Evolutionary conservation across 1,139 yeast species (phyloP).

Genomic region (Blastobotrys capitulatus): DNA sequence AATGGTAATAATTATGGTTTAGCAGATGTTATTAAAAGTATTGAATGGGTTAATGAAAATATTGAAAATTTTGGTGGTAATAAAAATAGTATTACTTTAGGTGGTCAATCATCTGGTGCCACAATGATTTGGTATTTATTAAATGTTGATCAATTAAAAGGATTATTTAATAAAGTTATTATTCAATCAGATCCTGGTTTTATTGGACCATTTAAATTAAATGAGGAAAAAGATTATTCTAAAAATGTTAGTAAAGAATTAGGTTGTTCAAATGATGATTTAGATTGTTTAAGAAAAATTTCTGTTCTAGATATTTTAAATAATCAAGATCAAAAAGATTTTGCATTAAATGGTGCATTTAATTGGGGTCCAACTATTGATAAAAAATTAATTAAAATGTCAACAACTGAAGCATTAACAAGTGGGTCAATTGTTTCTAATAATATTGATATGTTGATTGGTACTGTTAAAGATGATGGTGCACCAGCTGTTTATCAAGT

Average conservation of each 20-base stretch:
- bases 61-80: conserved; percentile 36
- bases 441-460: conserved; percentile 24
- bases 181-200: conserved; percentile 32
- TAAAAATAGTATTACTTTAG: conserved; percentile 31
- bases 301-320: conserved; percentile 18
- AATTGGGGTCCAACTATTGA: conserved; percentile 28
- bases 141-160: conserved; percentile 21
- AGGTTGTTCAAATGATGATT: not conserved
- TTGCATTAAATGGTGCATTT: not conserved
- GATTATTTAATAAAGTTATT: conserved; percentile 27
- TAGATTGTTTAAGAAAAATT: conserved; percentile 20
- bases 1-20: conserved; percentile 33
- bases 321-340: conserved; percentile 16
- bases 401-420: conserved; percentile 20
- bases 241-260: not conserved
- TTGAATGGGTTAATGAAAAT: conserved; percentile 36
- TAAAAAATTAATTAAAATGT: conserved; percentile 17
- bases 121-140: conserved; percentile 28
- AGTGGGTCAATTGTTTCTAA: conserved; percentile 20
- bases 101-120: conserved; percentile 39
- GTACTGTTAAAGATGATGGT: conserved; percentile 27
- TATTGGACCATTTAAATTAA: conserved; percentile 22
- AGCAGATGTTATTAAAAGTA: conserved; percentile 32
- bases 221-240: conserved; percentile 8
- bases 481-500: conserved; percentile 16